Base-by-base conservation (phyloP, 140 eudicot genomes). In the Bidens hawaiensis region DNA sequence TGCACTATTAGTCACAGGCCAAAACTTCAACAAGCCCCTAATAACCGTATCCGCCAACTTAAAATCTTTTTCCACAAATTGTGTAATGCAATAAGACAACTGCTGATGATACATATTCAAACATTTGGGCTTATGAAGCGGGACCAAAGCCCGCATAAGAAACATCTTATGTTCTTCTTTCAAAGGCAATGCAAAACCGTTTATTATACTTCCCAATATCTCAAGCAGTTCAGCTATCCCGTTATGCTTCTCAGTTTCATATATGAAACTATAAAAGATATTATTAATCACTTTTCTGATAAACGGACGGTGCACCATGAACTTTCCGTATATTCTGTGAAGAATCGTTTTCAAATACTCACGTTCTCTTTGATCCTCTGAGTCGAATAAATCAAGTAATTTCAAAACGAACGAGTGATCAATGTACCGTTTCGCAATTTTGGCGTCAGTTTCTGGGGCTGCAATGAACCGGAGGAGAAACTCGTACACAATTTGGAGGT, bases 121-220 rank as follows among this genome's bases (percentile, higher is more conserved):
- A 48, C 85, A 72, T 70, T 83, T 86, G 12, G 91, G 91, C 53
- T 86, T 86, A 62, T 86, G 95, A 71, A 86, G 95, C 7, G 95
- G 95, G 40, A 86, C 70, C 72, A 86, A 54, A 3, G 85, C 88
- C 14, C 91, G 87, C 12, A 78, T 76, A 41, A 86, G 85, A 65
- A 86, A 86, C 61, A 83, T 85, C 67, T 83, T 86, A 66, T 86
- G 95, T 73, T 86, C 95, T 83, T 86, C 95, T 73, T 86, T 86
- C 47, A 86, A 78, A 23, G 95, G 95, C 54, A 86, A 71, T 11
- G 95, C 95, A 81, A 86, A 86, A 50, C 95, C 95, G 41, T 86
- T 86, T 42, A 86, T 83, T 69, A 86, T 86, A 53, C 95, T 86
- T 18, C 95, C 95, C 85, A 86, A 83, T 38, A 86, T 86, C 81